Base-by-base conservation (phyloP, 176 grass and related monocot species). In the Sorghum bicolor region DNA sequence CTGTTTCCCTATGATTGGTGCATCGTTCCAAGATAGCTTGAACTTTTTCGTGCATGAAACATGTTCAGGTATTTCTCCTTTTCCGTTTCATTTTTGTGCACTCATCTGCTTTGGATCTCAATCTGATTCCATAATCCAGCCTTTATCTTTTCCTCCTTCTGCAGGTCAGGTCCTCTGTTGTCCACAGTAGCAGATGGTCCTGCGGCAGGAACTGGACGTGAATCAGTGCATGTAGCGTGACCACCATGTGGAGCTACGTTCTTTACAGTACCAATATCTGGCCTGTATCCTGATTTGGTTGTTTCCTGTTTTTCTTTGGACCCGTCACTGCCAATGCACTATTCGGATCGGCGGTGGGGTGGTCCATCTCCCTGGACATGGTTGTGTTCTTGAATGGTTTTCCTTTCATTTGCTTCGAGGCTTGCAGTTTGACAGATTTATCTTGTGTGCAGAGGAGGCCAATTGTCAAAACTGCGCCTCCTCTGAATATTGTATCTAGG, bases 31-130 rank as follows among this genome's bases (percentile, higher is more conserved):
- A 61, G n/a, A 61, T 44, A 72, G 37, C 33, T 66, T 72, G 43
- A 82, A 71, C 33, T 37, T 84, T 43, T 80, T 19, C 5, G 22
- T 57, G 72, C 65, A 58, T 78, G 72, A 72, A 26, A 37, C 73
- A 86, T 82, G 33, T 72, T 82, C 53, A 55, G 52, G 72, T 85
- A 76, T 36, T 58, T 1, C 29, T 39, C 48, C 31, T 44, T n/a
- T 17, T 13, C 45, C 8, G 13, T 74, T 64, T 45, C 44, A 55
- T 68, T 81, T 67, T 37, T 45, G 58, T 58, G 31, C 64, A 69
- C 64, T 6, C 24, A 22, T 82, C 31, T 32, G 24, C 5, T 79
- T 55, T 85, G 72, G 78, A 89, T 71, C 78, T 75, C n/a, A 73
- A 39, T 29, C 61, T 63, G 28, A 38, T 45, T 74, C 68, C 81